Evolutionary conservation across 139 green algal genomes (phyloP).

Genomic region (Auxenochlorella pyrenoidosa): DNA sequence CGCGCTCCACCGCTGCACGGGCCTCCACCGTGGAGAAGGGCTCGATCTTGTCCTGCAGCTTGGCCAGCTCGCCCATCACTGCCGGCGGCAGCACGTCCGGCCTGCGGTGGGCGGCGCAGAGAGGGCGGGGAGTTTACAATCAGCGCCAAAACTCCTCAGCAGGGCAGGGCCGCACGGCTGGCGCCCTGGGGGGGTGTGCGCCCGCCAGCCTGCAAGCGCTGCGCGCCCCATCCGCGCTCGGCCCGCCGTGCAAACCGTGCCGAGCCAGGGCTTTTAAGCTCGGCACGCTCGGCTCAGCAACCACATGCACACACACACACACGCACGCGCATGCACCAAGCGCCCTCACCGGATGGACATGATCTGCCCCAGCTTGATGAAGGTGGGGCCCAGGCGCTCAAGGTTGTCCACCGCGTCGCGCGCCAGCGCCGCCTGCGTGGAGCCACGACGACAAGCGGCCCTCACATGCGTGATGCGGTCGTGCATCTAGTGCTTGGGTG

Average conservation of each 20-base stretch:
- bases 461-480: no score
- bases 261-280: no score
- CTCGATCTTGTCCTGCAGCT: conserved; percentile 87
- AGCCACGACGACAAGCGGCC: no score
- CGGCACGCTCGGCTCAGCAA: neutral
- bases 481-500: no score
- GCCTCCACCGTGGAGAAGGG: conserved; percentile 80
- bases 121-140: no score
- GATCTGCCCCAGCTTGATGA: conserved; percentile 94
- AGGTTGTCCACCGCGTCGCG: conserved; percentile 79
- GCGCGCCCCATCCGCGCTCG: no score
- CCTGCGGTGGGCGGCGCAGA: conserved; percentile 43
- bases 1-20: conserved; percentile 71
- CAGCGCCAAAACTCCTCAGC: no score
- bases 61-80: conserved; percentile 85
- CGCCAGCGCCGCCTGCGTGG: conserved; percentile 61
- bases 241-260: no score
- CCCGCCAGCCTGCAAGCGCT: no score
- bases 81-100: conserved; percentile 90
- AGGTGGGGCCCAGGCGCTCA: conserved; percentile 90
- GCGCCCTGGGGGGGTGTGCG: no score
- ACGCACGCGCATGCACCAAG: neutral
- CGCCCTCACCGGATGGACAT: conserved; percentile 66
- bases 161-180: no score
- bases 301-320: neutral